These are phyloP conservation scores for Cercospora zeina DNA, from an alignment of 2,329 filamentous ascomycete species.

Conservation along the genomic window DNA sequence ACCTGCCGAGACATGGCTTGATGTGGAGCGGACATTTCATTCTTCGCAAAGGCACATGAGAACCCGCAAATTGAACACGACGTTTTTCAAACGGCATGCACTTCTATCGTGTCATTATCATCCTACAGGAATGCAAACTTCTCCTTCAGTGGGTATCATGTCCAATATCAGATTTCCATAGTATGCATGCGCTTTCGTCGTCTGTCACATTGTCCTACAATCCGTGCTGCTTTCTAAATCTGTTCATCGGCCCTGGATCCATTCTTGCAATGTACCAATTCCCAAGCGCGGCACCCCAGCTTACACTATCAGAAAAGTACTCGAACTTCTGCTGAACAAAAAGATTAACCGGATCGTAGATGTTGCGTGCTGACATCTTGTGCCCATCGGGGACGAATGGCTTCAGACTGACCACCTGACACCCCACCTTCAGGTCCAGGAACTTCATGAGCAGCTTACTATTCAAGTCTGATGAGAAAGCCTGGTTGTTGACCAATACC, in stretches of 20 bases:
- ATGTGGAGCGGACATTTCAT: slow-evolving; percentile 26
- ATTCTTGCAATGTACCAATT: slow-evolving; percentile 87
- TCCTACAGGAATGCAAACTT: background rate
- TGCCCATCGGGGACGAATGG: slow-evolving; percentile 83
- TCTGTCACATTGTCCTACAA: slow-evolving; percentile 13
- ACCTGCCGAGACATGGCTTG: slow-evolving; percentile 27
- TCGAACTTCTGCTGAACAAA: slow-evolving; percentile 71
- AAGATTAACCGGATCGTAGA: slow-evolving; percentile 78
- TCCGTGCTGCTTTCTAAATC: slow-evolving; percentile 47
- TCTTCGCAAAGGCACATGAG: background rate
- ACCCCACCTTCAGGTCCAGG: slow-evolving; percentile 86
- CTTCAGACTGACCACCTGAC: slow-evolving; percentile 86
- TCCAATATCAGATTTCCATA: slow-evolving; percentile 2
- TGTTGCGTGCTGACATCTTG: slow-evolving; percentile 70
- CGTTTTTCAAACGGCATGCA: background rate
- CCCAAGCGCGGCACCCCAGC: slow-evolving; percentile 79
- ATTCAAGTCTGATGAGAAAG: slow-evolving; percentile 86
- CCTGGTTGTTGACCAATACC: slow-evolving; percentile 97
- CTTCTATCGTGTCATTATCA: background rate
- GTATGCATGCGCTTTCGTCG: slow-evolving; percentile 9
- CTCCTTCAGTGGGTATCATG: background rate
- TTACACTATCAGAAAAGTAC: slow-evolving; percentile 72
- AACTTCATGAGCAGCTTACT: slow-evolving; percentile 84
- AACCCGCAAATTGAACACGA: background rate
- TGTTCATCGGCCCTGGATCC: slow-evolving; percentile 58